A percentile compares a stretch with the other conserved stretches of the same genome.
phyloP scores from a whole-genome alignment of 805 yeast species.

The Spathaspora hagerdaliae region DNA sequence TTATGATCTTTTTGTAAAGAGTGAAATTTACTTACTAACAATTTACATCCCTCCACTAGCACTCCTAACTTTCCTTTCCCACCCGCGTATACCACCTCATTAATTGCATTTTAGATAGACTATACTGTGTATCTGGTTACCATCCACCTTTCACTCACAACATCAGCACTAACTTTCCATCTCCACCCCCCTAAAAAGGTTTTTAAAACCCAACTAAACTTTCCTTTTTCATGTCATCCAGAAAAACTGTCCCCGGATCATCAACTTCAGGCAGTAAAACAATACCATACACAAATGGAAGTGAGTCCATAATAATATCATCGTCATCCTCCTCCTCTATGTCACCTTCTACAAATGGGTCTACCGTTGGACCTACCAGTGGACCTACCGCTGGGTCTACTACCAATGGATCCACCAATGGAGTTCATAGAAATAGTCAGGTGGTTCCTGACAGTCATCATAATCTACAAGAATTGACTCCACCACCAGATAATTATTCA shows the following conservation, averaged over 20 bases:
- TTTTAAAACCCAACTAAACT: too few species aligned
- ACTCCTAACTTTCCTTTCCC: too few species aligned
- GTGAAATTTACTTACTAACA: too few species aligned
- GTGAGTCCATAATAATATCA: not conserved
- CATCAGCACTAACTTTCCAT: too few species aligned
- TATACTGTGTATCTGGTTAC: too few species aligned
- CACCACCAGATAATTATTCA: slow-evolving; percentile 7
- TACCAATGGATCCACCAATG: not conserved
- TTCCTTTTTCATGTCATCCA: not conserved
- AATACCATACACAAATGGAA: not conserved
- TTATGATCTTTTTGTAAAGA: too few species aligned
- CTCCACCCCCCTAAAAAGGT: too few species aligned
- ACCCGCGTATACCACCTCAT: too few species aligned
- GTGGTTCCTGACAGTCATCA: not conserved
- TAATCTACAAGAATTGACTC: not conserved
- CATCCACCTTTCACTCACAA: too few species aligned
- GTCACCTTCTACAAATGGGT: not conserved
- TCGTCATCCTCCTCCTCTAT: not conserved
- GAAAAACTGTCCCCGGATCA: slow-evolving; percentile 1
- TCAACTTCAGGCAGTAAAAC: not conserved
- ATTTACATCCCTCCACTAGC: too few species aligned
- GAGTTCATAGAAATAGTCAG: not conserved
- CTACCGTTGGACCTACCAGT: not conserved
- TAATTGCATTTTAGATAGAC: too few species aligned
- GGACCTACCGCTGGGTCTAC: not conserved